Percentiles rank a stretch among this genome's conserved stretches.
Evolutionary conservation across 768 basidiomycete species (phyloP).

Genomic region (Mycena maculata): DNA sequence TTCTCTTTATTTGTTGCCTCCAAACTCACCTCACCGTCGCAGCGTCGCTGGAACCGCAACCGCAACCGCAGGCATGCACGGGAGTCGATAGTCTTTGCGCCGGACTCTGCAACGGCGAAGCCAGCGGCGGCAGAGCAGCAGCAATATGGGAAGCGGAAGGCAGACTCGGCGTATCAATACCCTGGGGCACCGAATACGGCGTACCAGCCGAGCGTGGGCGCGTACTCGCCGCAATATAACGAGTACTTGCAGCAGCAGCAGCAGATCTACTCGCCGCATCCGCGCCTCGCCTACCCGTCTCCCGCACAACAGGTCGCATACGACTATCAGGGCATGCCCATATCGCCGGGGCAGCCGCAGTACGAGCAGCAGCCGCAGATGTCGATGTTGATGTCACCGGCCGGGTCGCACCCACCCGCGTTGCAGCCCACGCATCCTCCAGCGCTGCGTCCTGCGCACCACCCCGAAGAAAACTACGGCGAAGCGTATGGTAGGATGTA

Average conservation of each 20-base stretch:
- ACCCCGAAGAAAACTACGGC: background rate
- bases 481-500: slow-evolving; percentile 27
- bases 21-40: background rate
- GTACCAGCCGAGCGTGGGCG: background rate
- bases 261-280: slow-evolving; percentile 26
- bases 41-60: slow-evolving; percentile 35
- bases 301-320: slow-evolving; percentile 23
- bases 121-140: background rate
- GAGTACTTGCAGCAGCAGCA: background rate
- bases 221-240: background rate
- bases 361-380: background rate
- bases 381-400: background rate
- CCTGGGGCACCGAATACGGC: background rate
- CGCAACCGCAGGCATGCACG: slow-evolving; percentile 1
- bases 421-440: no score
- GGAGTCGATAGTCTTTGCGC: slow-evolving; percentile 28
- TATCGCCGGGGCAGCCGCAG: background rate
- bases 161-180: slow-evolving; percentile 7
- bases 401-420: slow-evolving; percentile 17
- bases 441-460: background rate
- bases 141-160: background rate
- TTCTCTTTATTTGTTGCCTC: no score
- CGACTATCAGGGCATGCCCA: slow-evolving; percentile 15
- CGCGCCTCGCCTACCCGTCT: slow-evolving; percentile 21
- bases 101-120: background rate